phyloP scores from a whole-genome alignment of 2,329 filamentous ascomycete genomes.

The Sporothrix humicola region DNA sequence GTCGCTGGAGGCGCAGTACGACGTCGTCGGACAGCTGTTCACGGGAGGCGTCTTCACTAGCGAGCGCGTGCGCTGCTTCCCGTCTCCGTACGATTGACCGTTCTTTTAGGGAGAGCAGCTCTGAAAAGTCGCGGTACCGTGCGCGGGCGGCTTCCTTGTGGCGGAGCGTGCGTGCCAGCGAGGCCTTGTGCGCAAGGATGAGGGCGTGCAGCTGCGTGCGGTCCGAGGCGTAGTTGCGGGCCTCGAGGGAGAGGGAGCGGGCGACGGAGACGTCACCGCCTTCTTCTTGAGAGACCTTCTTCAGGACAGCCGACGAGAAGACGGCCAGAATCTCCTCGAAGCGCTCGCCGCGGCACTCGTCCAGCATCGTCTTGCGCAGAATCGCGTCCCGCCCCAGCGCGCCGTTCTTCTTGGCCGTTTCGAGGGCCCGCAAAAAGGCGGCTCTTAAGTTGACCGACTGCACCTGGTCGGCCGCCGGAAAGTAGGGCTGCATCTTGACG shows the following conservation, averaged over 20 bases:
- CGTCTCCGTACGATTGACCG: slow-evolving; percentile 60
- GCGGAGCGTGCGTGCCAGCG: slow-evolving; percentile 64
- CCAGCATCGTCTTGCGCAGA: slow-evolving; percentile 91
- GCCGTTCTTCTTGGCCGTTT: slow-evolving; percentile 87
- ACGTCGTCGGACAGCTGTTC: slow-evolving; percentile 49
- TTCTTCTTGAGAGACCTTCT: slow-evolving; percentile 62
- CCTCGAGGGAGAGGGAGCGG: slow-evolving; percentile 63
- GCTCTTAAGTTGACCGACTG: slow-evolving; percentile 90
- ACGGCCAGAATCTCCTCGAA: slow-evolving; percentile 83
- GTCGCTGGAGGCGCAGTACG: slow-evolving; percentile 60
- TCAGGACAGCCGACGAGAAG: slow-evolving; percentile 84
- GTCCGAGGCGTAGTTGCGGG: slow-evolving; percentile 61
- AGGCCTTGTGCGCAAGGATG: slow-evolving; percentile 73
- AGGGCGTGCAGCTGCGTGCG: slow-evolving; percentile 66
- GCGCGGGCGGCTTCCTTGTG: slow-evolving; percentile 64
- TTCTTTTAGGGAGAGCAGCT: slow-evolving; percentile 68
- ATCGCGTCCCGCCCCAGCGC: slow-evolving; percentile 78
- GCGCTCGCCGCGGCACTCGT: slow-evolving; percentile 92
- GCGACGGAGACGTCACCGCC: no score
- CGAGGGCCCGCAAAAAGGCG: slow-evolving; percentile 79
- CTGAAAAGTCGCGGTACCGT: slow-evolving; percentile 67
- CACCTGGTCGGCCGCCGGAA: slow-evolving; percentile 85
- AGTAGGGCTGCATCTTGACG: slow-evolving; percentile 83
- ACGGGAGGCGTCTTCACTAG: slow-evolving; percentile 36
- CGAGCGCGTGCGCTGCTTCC: slow-evolving; percentile 51